phyloP scores from a whole-genome alignment of 495 filamentous ascomycete species.

The Pseudevernia furfuracea region DNA sequence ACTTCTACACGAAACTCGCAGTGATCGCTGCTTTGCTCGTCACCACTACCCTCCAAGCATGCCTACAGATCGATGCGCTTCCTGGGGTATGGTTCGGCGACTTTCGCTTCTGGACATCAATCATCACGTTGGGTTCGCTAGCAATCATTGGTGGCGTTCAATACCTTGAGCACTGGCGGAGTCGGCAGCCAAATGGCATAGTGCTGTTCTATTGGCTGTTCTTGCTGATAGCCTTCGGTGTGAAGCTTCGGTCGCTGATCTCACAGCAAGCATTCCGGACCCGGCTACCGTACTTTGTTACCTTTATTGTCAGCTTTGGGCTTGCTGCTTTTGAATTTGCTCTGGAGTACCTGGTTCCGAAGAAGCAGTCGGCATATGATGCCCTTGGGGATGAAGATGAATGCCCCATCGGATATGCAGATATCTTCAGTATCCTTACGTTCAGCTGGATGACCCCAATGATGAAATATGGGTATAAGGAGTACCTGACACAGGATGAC shows the following conservation, averaged over 20 bases:
- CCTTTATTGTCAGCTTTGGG: slow-evolving; percentile 65
- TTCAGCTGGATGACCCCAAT: slow-evolving; percentile 99
- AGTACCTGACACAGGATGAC: slow-evolving; percentile 91
- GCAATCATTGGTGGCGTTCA: slow-evolving; percentile 77
- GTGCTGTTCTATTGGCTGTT: slow-evolving; percentile 96
- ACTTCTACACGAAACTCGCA: slow-evolving; percentile 88
- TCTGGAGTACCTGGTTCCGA: slow-evolving; percentile 87
- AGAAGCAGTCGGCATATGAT: slow-evolving; percentile 75
- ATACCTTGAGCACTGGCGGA: slow-evolving; percentile 84
- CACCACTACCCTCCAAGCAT: slow-evolving; percentile 63
- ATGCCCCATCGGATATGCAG: slow-evolving; percentile 90
- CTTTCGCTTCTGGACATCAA: slow-evolving; percentile 85
- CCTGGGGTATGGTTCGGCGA: slow-evolving; percentile 65
- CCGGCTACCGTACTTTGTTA: slow-evolving; percentile 67
- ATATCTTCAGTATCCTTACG: slow-evolving; percentile 86
- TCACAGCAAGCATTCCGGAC: slow-evolving; percentile 60
- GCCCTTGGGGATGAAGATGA: slow-evolving; percentile 81
- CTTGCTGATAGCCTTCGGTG: slow-evolving; percentile 66
- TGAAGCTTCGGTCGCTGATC: slow-evolving; percentile 86
- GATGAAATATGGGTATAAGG: slow-evolving; percentile 92
- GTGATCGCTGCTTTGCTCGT: slow-evolving; percentile 63
- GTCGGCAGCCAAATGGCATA: slow-evolving; percentile 83
- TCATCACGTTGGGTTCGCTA: slow-evolving; percentile 69
- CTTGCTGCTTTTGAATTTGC: slow-evolving; percentile 67
- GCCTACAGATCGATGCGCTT: slow-evolving; percentile 67